Percentiles rank a stretch among this genome's conserved stretches.
phyloP scores from a whole-genome alignment of 495 filamentous ascomycete species.

The Neurospora sp. region DNA sequence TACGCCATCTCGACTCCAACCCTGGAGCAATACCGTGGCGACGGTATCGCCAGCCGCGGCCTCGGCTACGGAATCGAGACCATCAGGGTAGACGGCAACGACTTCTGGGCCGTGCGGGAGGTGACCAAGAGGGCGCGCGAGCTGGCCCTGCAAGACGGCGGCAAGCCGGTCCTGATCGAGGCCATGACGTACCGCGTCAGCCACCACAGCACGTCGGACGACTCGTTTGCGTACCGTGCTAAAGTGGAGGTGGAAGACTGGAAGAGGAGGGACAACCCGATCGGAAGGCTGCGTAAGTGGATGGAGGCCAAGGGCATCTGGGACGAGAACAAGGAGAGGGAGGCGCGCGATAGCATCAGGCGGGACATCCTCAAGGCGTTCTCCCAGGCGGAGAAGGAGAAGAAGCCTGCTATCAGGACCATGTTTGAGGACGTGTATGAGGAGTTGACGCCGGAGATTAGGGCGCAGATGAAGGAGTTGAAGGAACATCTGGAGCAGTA shows the following conservation, averaged over 20 bases:
- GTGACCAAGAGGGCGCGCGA: conserved; percentile 68
- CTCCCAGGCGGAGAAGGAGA: conserved; percentile 75
- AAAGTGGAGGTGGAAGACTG: conserved; percentile 94
- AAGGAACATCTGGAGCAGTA: conserved; percentile 71
- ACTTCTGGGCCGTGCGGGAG: conserved; percentile 88
- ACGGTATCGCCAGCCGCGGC: conserved; percentile 92
- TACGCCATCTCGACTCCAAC: conserved; percentile 94
- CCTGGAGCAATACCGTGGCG: conserved; percentile 91
- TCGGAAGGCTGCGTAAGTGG: conserved; percentile 85
- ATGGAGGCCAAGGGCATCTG: conserved; percentile 71
- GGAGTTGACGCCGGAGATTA: conserved; percentile 71
- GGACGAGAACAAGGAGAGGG: conserved; percentile 75
- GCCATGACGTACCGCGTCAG: conserved; percentile 96
- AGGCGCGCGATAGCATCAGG: conserved; percentile 53
- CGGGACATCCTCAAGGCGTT: conserved; percentile 79
- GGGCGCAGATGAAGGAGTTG: conserved; percentile 69
- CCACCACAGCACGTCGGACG: conserved; percentile 96
- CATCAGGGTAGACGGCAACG: conserved; percentile 92
- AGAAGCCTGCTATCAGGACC: conserved; percentile 66
- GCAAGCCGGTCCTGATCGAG: conserved; percentile 78
- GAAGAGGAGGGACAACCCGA: conserved; percentile 93
- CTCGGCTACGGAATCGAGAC: conserved; percentile 96
- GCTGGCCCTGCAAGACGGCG: conserved; percentile 67
- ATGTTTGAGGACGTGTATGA: conserved; percentile 89
- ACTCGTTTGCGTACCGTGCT: conserved; percentile 92